These are phyloP conservation scores for Wickerhamomyces bisporus DNA, from an alignment of 805 yeast genomes.

Conservation along the genomic window DNA sequence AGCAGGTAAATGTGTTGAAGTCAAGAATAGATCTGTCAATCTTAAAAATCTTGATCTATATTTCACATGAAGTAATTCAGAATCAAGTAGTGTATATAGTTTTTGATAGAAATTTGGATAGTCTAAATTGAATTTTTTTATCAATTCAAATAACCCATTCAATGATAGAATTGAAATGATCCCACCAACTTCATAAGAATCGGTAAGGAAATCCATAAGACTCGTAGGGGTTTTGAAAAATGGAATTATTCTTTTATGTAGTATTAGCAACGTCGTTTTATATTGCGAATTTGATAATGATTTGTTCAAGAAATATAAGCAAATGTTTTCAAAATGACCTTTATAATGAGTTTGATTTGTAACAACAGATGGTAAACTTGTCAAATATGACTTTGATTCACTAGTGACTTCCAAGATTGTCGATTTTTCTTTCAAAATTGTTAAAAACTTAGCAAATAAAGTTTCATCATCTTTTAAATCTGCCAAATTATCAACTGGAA, in stretches of 20 bases:
- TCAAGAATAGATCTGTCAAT: conserved; percentile 74
- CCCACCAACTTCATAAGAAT: conserved; percentile 62
- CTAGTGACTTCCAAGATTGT: conserved; percentile 28
- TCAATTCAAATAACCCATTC: conserved; percentile 82
- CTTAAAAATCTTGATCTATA: conserved; percentile 87
- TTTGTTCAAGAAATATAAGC: conserved; percentile 52
- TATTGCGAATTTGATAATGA: conserved; percentile 49
- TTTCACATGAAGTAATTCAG: conserved; percentile 66
- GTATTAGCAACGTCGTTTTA: conserved; percentile 58
- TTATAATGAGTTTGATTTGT: conserved; percentile 44
- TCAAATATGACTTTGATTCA: conserved; percentile 33
- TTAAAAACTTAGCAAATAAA: conserved; percentile 33
- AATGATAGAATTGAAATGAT: conserved; percentile 72
- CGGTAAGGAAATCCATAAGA: conserved; percentile 91
- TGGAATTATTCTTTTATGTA: conserved; percentile 86
- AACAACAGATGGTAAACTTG: conserved; percentile 42
- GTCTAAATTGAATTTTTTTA: conserved; percentile 77
- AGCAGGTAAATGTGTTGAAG: conserved; percentile 84
- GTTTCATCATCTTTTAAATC: conserved; percentile 8
- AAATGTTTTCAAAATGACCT: conserved; percentile 61
- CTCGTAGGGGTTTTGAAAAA: conserved; percentile 71
- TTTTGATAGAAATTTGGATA: conserved; percentile 87
- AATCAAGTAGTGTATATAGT: conserved; percentile 74
- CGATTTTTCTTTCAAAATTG: conserved; percentile 31
- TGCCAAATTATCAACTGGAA: conserved; percentile 24